Conservation (phyloP, 1,284 basidiomycete species). For the Cutaneotrichosporon sp. region DNA sequence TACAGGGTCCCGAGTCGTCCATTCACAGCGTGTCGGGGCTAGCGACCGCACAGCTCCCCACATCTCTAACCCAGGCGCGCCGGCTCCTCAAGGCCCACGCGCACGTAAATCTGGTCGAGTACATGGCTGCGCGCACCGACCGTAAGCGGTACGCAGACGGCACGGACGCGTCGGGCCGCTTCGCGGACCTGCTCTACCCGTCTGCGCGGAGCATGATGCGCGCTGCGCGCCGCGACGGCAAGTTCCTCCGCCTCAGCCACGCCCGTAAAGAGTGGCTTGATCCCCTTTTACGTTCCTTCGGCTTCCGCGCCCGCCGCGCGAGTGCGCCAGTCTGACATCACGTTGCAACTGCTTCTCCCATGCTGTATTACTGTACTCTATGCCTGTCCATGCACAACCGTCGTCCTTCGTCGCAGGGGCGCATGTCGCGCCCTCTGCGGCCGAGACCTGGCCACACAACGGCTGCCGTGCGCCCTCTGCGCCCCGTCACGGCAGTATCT, state of each 20-base stretch:
- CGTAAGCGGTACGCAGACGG: neutral
- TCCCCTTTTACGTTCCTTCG: conserved; percentile 38
- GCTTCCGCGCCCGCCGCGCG: conserved; percentile 9
- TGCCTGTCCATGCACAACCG: too few species aligned
- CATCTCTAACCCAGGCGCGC: conserved; percentile 27
- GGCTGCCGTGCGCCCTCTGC: too few species aligned
- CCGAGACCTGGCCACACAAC: too few species aligned
- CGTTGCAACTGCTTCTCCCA: too few species aligned
- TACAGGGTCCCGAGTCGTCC: neutral
- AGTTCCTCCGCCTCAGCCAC: conserved; percentile 17
- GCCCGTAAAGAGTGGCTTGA: conserved; percentile 38
- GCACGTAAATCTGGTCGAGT: conserved; percentile 40
- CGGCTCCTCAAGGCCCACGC: conserved; percentile 28
- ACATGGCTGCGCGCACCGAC: conserved; percentile 28
- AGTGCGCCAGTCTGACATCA: too few species aligned
- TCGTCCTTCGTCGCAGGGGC: too few species aligned
- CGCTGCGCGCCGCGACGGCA: conserved; percentile 18
- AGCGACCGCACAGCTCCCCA: conserved; percentile 27
- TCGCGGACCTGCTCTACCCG: conserved; percentile 26
- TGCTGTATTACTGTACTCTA: too few species aligned
- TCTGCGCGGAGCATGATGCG: conserved; percentile 18
- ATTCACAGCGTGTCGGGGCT: neutral
- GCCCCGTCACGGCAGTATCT: too few species aligned
- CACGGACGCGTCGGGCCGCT: conserved; percentile 3
- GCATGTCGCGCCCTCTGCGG: too few species aligned